Evolutionary conservation across 2,329 filamentous ascomycete species (phyloP), one percentile per base, ranked within the genome.

Genomic region (Acrocalymma vagum): DNA sequence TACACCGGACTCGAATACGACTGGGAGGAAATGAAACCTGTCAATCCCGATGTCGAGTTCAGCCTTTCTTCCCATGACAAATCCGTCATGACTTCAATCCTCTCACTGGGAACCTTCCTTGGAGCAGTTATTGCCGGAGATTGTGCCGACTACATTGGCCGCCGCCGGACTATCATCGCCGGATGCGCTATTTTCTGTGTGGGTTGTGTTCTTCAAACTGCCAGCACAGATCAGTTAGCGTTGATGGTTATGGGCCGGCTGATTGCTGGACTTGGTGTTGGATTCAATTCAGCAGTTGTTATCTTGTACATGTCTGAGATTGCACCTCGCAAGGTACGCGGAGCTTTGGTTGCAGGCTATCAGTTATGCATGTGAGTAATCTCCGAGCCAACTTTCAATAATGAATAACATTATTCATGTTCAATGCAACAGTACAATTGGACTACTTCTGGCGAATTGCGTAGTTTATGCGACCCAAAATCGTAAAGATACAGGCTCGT

Each of bases 51-150:
- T 30, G 48, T 51, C 16, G n/a, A 21, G 18, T 32, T 44, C 43
- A 34, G 51, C 40, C 17, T 55, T 45, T 29, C 26, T 20, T 15
- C 24, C 7, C 29, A 23, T 33, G 42, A 45, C 38, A 45, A 37
- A 9, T 45, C 42, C 16, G 74, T 81, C 48, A 85, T 91, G 38
- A 88, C 92, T 36, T 86, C 88, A 14, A 91, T 93, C 48, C 78
- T 94, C 28, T 92, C 88, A 47, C 86, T 84, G 22, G 89, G 89
- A 30, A 93, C 88, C 14, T 83, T 88, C 53, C 70, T 88, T 38
- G 89, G 88, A 30, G 78, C 88, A 20, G 75, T 93, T 14, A 64
- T 84, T 7, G 81, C 87, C 24, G 87, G 86, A 10, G 87, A 49
- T 43, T 26, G 40, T 5, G 88, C 83, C 30, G 89, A 94, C 64